Conservation (phyloP, 352 stramenopile species). For the Globisporangium orthogonon region DNA sequence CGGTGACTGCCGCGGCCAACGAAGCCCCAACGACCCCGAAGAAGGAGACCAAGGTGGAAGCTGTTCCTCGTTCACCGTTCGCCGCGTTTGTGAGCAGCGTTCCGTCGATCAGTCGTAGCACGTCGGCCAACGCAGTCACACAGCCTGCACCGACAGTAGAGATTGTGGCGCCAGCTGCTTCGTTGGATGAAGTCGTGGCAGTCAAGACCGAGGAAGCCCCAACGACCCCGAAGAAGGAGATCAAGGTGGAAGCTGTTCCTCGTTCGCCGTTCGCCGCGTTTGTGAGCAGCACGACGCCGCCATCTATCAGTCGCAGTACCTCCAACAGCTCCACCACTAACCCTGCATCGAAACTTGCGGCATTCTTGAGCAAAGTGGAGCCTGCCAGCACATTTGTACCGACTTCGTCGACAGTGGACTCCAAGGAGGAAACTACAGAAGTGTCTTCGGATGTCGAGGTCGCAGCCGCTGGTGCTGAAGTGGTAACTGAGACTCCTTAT, state of each 20-base stretch:
- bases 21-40: neutral
- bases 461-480: neutral
- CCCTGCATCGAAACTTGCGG: slow-evolving; percentile 39
- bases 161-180: neutral
- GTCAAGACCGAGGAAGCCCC: neutral
- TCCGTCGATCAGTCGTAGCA: neutral
- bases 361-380: slow-evolving; percentile 62
- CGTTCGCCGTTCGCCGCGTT: slow-evolving; percentile 4
- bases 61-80: neutral
- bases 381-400: slow-evolving; percentile 8
- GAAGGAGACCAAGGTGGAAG: neutral
- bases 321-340: neutral
- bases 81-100: neutral
- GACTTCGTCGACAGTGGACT: slow-evolving; percentile 12
- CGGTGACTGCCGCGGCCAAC: neutral
- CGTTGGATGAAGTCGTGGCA: neutral
- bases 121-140: neutral
- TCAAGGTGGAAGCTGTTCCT: neutral
- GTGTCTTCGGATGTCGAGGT: neutral
- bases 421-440: slow-evolving; percentile 2
- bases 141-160: neutral
- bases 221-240: neutral
- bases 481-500: neutral
- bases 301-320: slow-evolving; percentile 4
- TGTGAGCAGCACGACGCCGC: neutral